A percentile compares a stretch with the other conserved stretches of the same genome.
Conservation (phyloP, 192 early-diverging fungal genomes). For the Coemansia sp. region DNA sequence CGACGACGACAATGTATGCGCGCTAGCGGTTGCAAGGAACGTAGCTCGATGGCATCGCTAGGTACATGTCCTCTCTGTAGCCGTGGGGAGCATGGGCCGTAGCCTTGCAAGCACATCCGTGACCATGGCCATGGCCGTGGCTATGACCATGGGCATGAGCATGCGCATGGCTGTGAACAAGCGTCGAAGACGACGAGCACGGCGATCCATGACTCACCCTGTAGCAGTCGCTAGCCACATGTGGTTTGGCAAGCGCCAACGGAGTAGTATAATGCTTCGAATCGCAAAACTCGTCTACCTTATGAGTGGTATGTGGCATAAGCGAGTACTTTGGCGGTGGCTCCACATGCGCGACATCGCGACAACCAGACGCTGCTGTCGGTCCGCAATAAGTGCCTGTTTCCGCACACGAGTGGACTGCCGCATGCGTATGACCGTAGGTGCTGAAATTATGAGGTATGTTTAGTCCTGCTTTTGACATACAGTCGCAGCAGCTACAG, state of each 20-base stretch:
- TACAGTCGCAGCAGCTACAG: constrained; percentile 53
- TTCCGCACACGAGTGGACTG: constrained; percentile 37
- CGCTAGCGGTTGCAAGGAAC: constrained; percentile 35
- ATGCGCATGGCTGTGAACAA: neutral
- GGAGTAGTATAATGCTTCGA: constrained; percentile 41
- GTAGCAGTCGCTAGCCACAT: constrained; percentile 3
- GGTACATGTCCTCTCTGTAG: constrained; percentile 32
- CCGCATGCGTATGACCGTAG: constrained; percentile 33
- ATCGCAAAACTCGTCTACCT: constrained; percentile 29
- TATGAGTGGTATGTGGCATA: constrained; percentile 44
- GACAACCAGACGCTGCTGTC: neutral
- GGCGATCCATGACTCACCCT: neutral
- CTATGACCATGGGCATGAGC: neutral
- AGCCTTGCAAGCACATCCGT: constrained; percentile 1
- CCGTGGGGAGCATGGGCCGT: neutral
- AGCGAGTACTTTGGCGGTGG: constrained; percentile 53
- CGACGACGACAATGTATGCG: neutral
- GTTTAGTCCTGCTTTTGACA: constrained; percentile 41
- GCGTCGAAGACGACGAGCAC: neutral
- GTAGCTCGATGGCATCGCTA: constrained; percentile 30
- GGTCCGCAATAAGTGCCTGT: constrained; percentile 12
- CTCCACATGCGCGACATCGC: neutral
- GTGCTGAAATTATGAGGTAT: constrained; percentile 41
- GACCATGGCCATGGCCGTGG: constrained; percentile 4
- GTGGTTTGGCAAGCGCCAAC: constrained; percentile 4